phyloP scores from a whole-genome alignment of 2,329 filamentous ascomycete genomes.

The Scedosporium apiospermum region DNA sequence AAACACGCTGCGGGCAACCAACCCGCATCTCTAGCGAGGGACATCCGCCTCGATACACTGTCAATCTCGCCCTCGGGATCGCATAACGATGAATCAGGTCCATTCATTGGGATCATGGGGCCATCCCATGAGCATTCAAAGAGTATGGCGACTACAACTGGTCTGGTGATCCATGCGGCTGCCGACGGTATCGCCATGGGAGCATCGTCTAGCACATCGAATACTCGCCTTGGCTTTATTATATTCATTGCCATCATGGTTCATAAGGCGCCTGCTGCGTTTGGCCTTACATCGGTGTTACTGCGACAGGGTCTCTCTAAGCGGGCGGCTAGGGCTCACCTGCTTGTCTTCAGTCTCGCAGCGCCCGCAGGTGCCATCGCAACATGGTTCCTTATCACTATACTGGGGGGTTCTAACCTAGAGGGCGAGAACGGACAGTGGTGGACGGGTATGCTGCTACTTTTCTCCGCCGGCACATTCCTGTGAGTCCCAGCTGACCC shows the following conservation, averaged over 20 bases:
- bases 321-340: conserved; percentile 70
- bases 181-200: conserved; percentile 95
- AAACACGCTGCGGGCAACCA: conserved; percentile 60
- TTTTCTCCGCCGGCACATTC: conserved; percentile 96
- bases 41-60: conserved; percentile 82
- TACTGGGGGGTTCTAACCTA: conserved; percentile 54
- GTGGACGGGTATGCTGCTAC: conserved; percentile 83
- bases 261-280: conserved; percentile 92
- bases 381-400: conserved; percentile 71
- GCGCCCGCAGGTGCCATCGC: conserved; percentile 76
- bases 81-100: conserved; percentile 44
- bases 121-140: conserved; percentile 49
- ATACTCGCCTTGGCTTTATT: conserved; percentile 73
- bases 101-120: conserved; percentile 49
- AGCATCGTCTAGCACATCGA: conserved; percentile 68
- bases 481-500: conserved; percentile 47
- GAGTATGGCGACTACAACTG: conserved; percentile 75
- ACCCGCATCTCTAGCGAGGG: conserved; percentile 58
- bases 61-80: conserved; percentile 36
- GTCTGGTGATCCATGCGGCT: conserved; percentile 90
- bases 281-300: conserved; percentile 83
- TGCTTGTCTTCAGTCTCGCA: conserved; percentile 85
- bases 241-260: conserved; percentile 96
- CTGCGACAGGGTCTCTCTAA: conserved; percentile 88
- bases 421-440: conserved; percentile 60